Evolutionary conservation across 352 stramenopile genomes (phyloP), one percentile per base, ranked within the genome.

Genomic region (Synura sp.): DNA sequence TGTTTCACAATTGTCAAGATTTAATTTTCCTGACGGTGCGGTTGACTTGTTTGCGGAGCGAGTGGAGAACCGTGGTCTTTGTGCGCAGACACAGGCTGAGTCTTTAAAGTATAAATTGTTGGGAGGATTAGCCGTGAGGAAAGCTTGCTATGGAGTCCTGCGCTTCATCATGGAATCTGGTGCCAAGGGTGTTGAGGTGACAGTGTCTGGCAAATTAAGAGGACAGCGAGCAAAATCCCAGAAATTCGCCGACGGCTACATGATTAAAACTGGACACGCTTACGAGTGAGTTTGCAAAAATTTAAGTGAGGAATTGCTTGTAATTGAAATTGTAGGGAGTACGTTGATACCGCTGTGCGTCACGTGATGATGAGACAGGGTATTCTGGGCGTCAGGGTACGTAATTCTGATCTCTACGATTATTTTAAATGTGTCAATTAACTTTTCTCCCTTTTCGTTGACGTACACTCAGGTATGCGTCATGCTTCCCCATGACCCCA

Each of bases 221-320:
- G 95, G 94, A 76, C 95, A 98, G 88, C 93, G 96, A 96, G 96
- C 96, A 83, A 99, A 99, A 92, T 91, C 91, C 63, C 99, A 99
- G 96, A 99, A 99, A 89, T 99, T 99, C 88, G 96, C 96, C 84
- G 95, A 99, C 81, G 96, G 96, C 59, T 99, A 99, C 92, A 99
- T 99, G 96, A 97, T 99, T 89, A 99, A 99, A 91, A 98, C 94
- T 34, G 96, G 96, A 88, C 96, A 99, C 86, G 94, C 95, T 53
- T 94, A 92, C 84, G 86, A 81, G 53, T 77, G 33, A 77, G 70
- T 35, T 7, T 74, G 9, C 5, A 31, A 22, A 55, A 74, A 31
- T 25, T 31, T 55, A 19, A 53, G 2, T 19, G 1, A 35, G 25
- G 70, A 4, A 9, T 77, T 25, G 17, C 19, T 27, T 55, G 12